Evolutionary conservation across 2,329 filamentous ascomycete genomes (phyloP), one percentile per base, ranked within the genome.

Genomic region (Ophiostoma sp.): DNA sequence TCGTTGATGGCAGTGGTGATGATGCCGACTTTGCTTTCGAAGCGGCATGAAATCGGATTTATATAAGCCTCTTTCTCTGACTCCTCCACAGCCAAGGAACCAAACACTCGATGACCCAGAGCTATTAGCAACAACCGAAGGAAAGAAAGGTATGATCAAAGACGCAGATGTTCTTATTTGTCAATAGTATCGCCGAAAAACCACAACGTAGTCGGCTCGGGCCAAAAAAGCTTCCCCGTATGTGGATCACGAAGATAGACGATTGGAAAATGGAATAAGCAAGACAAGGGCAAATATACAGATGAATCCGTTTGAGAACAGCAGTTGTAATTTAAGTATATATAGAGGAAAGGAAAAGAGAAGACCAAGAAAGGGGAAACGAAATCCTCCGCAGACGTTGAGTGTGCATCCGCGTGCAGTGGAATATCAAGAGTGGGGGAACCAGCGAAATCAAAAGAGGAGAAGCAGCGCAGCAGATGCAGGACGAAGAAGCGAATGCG

Each of bases 211-310:
- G 42, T 47, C 55, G 18, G 55, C 27, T 58, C 41, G 52, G 52
- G 55, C 55, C n/a, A 44, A 67, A 16, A 18, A n/a, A 18, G 44
- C 41, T 63, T 67, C 66, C 62, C 66, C 55, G 66, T 49, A 27
- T 47, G 66, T 55, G 49, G 44, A 45, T 67, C 40, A 5, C 36
- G 41, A 45, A 49, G 60, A 38, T 14, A 47, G 38, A 64, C 49
- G 49, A 55, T 55, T 55, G 16, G 2, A 38, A 62, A 67, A 66
- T 14, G 7, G 49, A 58, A 58, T 16, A 16, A 45, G 49, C 18
- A 55, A 45, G 49, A 27, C 49, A 55, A 55, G n/a, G 12, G 49
- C 49, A 52, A 52, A 52, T 52, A 18, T 52, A n/a, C 1, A 52
- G 18, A 52, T 27, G 27, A 1, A 27, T 27, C 27, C 27, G 27